These are phyloP conservation scores for Linnemannia exigua DNA, from an alignment of 192 early-diverging fungal genomes.

Conservation along the genomic window DNA sequence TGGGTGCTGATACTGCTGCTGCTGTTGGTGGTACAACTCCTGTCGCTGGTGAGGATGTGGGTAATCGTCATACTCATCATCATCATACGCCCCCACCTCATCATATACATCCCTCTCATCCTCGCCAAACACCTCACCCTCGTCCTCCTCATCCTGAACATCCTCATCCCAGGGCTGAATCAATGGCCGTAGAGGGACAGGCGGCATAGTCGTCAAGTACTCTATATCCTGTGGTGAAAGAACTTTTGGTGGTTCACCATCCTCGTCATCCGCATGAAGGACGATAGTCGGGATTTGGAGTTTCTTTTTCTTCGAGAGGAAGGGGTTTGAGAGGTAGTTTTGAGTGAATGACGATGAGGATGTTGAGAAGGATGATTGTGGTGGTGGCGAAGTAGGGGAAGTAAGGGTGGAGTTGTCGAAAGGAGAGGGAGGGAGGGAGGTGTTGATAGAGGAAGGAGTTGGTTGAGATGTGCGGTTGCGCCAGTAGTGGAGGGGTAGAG, in stretches of 20 bases:
- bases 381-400: background rate
- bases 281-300: conserved; percentile 41
- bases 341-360: conserved; percentile 18
- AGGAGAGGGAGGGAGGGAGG: background rate
- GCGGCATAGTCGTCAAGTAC: conserved; percentile 39
- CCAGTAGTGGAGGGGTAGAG: conserved; percentile 29
- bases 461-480: conserved; percentile 8
- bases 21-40: background rate
- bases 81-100: conserved; percentile 16
- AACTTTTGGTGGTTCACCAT: conserved; percentile 28
- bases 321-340: conserved; percentile 16
- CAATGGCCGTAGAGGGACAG: conserved; percentile 15
- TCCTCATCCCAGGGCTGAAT: conserved; percentile 43
- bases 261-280: conserved; percentile 48
- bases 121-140: background rate
- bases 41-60: conserved; percentile 1
- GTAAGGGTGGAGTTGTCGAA: background rate
- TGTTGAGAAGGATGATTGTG: background rate
- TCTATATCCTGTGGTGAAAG: conserved; percentile 38
- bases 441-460: background rate
- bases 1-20: background rate
- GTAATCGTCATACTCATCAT: conserved; percentile 24
- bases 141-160: background rate
- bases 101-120: conserved; percentile 9
- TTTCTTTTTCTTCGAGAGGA: conserved; percentile 37